Evolutionary conservation across 345 rosid species (phyloP), one percentile per base, ranked within the genome.

Genomic region (Streptanthus diversifolius): DNA sequence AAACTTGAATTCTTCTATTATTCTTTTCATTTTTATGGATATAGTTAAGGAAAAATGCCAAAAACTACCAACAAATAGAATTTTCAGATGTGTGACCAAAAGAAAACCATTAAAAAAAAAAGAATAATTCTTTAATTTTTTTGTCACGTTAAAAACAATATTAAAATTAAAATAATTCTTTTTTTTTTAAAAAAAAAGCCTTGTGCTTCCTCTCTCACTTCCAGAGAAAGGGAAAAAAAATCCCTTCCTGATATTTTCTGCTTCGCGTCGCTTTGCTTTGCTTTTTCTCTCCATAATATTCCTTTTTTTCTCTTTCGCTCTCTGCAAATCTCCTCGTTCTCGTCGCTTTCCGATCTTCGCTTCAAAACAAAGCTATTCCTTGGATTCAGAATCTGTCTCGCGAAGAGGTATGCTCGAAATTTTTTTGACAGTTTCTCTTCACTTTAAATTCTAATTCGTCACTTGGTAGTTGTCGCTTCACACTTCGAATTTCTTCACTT

Each of bases 221-320:
- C 72, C 53, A 66, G 72, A 27, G 55, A 66, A 58, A 74, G 11
- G 68, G 66, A 9, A n/a, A 48, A 15, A 5, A 52, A 17, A 8
- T 4, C 27, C 51, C 17, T 18, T 14, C 15, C 63, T 70, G 75
- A 76, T 70, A 76, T 63, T 63, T 76, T 76, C 75, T 76, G 80
- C 75, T 70, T 63, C 44, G 62, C 49, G 32, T 54, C 4, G 51
- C 71, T 25, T 63, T 6, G 58, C 58, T 55, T 45, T 45, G 63
- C 61, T 22, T 52, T 40, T 49, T 4, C 37, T 49, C 51, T 58
- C 13, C 62, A 58, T 35, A 74, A 48, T 58, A 74, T 60, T 37
- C 44, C 10, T 29, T 5, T 41, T 33, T 29, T 6, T 8, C 2
- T 15, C 47, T 69, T 19, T 5, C 35, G 33, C 12, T 69, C 51